Conservation (phyloP, 2,329 filamentous ascomycete species). For the Orbilia quercus region DNA sequence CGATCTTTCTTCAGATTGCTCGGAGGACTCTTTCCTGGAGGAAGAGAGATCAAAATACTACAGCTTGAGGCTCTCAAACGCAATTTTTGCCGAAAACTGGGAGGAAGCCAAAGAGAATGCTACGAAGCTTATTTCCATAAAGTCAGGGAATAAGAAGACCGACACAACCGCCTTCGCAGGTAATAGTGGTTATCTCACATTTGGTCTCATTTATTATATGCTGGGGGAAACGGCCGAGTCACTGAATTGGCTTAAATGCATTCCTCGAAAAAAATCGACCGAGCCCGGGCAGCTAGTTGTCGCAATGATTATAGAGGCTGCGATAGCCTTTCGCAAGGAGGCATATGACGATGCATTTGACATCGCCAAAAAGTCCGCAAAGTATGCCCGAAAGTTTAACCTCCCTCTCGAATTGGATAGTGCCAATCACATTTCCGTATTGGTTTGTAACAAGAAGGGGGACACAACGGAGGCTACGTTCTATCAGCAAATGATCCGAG, state of each 20-base stretch:
- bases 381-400: conserved; percentile 36
- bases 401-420: conserved; percentile 13
- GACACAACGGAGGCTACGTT: conserved; percentile 40
- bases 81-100: conserved; percentile 21
- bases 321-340: conserved; percentile 24
- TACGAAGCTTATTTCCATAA: conserved; percentile 15
- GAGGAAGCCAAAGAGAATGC: conserved; percentile 32
- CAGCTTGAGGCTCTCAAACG: conserved; percentile 7
- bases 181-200: not conserved
- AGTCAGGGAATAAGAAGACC: not conserved
- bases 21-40: conserved; percentile 37
- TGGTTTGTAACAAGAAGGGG: conserved; percentile 26
- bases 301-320: conserved; percentile 37
- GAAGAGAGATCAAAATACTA: conserved; percentile 42
- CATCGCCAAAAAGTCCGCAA: conserved; percentile 29
- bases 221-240: conserved; percentile 31
- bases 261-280: conserved; percentile 42
- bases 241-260: conserved; percentile 11
- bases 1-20: conserved; percentile 49
- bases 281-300: conserved; percentile 10
- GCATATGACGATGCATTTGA: conserved; percentile 20
- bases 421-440: conserved; percentile 26
- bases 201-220: conserved; percentile 44
- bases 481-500: conserved; percentile 39
- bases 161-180: not conserved